Percentiles rank a stretch among this genome's conserved stretches.
Evolutionary conservation across 495 filamentous ascomycete genomes (phyloP).

Genomic region (Amphirosellinia nigrospora): DNA sequence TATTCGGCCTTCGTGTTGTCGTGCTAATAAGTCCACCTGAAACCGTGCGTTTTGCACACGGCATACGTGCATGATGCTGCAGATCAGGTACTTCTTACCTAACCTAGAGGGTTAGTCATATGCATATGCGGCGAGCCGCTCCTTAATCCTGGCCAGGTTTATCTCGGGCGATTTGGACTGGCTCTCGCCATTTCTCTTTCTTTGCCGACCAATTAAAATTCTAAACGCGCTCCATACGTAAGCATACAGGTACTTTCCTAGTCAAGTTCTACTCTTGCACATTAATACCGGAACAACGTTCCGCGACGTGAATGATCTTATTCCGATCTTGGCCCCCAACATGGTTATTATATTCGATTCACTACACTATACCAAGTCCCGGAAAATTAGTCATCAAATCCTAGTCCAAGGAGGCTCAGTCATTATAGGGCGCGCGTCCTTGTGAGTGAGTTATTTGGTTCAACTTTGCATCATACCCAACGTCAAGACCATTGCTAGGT

Average conservation of each 20-base stretch:
- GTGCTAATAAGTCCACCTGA: background rate
- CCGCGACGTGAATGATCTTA: background rate
- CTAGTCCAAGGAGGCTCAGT: background rate
- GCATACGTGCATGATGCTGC: background rate
- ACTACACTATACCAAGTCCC: background rate
- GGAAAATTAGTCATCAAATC: background rate
- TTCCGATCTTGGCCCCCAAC: background rate
- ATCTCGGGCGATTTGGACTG: too few relatives aligned
- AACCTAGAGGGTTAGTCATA: too few relatives aligned
- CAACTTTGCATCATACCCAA: too few relatives aligned
- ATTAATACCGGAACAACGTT: background rate
- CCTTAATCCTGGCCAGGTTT: too few relatives aligned
- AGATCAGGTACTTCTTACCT: background rate
- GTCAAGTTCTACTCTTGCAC: background rate
- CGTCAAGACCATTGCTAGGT: too few relatives aligned
- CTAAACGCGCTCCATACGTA: too few relatives aligned
- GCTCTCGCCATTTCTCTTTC: too few relatives aligned
- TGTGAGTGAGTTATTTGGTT: too few relatives aligned
- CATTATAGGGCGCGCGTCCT: background rate
- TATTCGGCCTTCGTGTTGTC: background rate
- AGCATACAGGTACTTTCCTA: too few relatives aligned
- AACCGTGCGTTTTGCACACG: background rate
- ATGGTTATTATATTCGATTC: background rate
- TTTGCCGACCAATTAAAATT: too few relatives aligned
- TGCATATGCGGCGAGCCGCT: background rate